Evolutionary conservation across 495 filamentous ascomycete species (phyloP).

Genomic region (Sordaria brevicollis): DNA sequence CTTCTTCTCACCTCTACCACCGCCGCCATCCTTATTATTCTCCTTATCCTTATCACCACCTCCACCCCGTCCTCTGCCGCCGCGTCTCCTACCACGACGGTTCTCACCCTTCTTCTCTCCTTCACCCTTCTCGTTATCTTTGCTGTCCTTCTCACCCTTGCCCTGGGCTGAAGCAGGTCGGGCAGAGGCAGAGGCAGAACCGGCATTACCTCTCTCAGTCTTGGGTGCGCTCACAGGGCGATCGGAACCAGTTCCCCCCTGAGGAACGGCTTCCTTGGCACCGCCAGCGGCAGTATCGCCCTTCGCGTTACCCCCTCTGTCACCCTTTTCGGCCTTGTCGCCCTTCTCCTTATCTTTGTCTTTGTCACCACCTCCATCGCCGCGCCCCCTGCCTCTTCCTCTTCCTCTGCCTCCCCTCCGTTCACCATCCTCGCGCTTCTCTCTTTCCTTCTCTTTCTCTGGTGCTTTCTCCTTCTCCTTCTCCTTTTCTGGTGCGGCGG

Average conservation of each 20-base stretch:
- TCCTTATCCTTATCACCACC: conserved; percentile 1
- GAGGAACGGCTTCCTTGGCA: not conserved
- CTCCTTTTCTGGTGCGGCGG: conserved; percentile 1
- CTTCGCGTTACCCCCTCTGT: conserved; percentile 1
- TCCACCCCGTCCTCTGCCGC: conserved; percentile 7
- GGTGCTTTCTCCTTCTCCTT: not conserved
- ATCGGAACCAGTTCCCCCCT: not conserved
- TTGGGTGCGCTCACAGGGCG: not conserved
- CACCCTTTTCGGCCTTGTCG: conserved; percentile 4
- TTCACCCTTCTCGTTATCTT: not conserved
- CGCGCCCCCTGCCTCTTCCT: conserved; percentile 11
- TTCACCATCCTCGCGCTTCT: conserved; percentile 1
- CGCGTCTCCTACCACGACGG: conserved; percentile 13
- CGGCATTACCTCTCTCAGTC: not conserved
- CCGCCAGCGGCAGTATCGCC: not conserved
- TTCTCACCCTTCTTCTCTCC: conserved; percentile 1
- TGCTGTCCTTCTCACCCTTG: not conserved
- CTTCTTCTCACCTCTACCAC: conserved; percentile 1
- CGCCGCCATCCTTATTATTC: conserved; percentile 8
- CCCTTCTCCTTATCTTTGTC: conserved; percentile 5
- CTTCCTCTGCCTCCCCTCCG: conserved; percentile 9
- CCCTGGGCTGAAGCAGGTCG: not conserved
- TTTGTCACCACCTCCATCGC: conserved; percentile 2
- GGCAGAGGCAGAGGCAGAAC: not conserved
- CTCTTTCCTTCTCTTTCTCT: conserved; percentile 5